Base-by-base conservation (phyloP, 2,329 filamentous ascomycete species). In the Dichotomopilus funicola region DNA sequence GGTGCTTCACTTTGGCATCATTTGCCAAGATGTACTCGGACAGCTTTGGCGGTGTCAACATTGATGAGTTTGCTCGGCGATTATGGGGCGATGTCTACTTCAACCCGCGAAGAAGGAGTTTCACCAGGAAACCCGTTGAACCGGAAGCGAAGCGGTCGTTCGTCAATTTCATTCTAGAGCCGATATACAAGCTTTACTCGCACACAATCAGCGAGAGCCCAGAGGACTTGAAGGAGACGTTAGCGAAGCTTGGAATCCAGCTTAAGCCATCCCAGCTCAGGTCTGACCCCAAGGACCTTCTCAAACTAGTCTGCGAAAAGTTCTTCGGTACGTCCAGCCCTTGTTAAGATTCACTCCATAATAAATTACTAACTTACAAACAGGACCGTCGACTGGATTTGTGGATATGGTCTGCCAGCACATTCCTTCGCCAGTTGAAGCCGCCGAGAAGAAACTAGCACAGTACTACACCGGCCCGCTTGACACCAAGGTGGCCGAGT, bases 21-120 rank as follows among this genome's bases (percentile, higher is more conserved):
- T 99, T 99, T 68, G 88, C 94, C 10, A 91, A 90, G 70, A 95
- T 96, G 89, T 99, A 99, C 69, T 85, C 91, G 5, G 88, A 96
- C 62, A 89, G 82, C 49, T 96, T 92, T 69, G 84, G 88, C 5
- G 86, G 87, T 51, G 80, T 97, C 64, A 90, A 95, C 68, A 78
- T 85, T 0, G 80, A 84, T 1, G 91, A 96, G 64, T 95, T 99
- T 69, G 86, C 89, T 13, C 81, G 80, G 66, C 81, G 94, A 51
- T 75, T 99, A 61, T 99, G 94, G 94, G 94, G 94, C 27, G 92
- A 99, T 68, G 87, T 99, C 55, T 99, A 94, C 73, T 99, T 88
- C 77, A 97, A 97, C 67, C 90, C 92, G 0, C 79, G 78, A 64
- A 95, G 89, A 72, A 86, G 92, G 59, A 92, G 88, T 55, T 99